A percentile compares a stretch with the other conserved stretches of the same genome.
Evolutionary conservation across 1,139 yeast species (phyloP).

Genomic region (Protomyces pachydermus): DNA sequence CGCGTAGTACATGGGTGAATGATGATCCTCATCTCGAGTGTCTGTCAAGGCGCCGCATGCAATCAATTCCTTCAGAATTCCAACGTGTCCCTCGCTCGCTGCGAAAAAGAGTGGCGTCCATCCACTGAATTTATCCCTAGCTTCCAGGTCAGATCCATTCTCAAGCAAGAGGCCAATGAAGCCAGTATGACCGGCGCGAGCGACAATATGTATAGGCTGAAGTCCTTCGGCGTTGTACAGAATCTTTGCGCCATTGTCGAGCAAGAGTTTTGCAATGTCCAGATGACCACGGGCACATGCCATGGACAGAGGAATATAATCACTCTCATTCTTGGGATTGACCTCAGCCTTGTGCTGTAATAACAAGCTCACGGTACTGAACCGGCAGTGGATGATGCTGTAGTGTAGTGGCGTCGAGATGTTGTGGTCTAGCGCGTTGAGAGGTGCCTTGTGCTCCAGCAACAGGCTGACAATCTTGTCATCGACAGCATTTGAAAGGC

Average conservation of each 20-base stretch:
- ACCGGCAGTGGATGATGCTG: slow-evolving; percentile 67
- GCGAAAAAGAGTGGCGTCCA: slow-evolving; percentile 96
- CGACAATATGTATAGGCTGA: slow-evolving; percentile 80
- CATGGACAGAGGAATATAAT: slow-evolving; percentile 74
- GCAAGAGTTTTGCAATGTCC: slow-evolving; percentile 60
- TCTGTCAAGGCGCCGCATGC: slow-evolving; percentile 67
- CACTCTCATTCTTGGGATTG: slow-evolving; percentile 42
- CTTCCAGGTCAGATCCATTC: slow-evolving; percentile 75
- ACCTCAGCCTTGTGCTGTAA: slow-evolving; percentile 43
- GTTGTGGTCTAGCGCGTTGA: slow-evolving; percentile 43
- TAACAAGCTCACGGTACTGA: slow-evolving; percentile 52
- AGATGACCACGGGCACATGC: slow-evolving; percentile 85
- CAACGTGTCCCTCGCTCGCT: slow-evolving; percentile 74
- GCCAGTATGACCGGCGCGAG: slow-evolving; percentile 72
- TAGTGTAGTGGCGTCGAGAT: slow-evolving; percentile 64
- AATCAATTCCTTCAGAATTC: slow-evolving; percentile 65
- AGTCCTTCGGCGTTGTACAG: slow-evolving; percentile 79
- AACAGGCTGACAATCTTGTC: slow-evolving; percentile 38
- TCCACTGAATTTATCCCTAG: slow-evolving; percentile 73
- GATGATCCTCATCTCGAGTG: slow-evolving; percentile 76
- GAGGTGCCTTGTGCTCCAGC: slow-evolving; percentile 38
- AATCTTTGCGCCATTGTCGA: slow-evolving; percentile 42
- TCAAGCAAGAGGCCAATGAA: slow-evolving; percentile 63
- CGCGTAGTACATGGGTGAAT: slow-evolving; percentile 79
- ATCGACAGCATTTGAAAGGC: slow-evolving; percentile 43